phyloP scores from a whole-genome alignment of 2,329 filamentous ascomycete genomes.

The Raffaelea albimanens region DNA sequence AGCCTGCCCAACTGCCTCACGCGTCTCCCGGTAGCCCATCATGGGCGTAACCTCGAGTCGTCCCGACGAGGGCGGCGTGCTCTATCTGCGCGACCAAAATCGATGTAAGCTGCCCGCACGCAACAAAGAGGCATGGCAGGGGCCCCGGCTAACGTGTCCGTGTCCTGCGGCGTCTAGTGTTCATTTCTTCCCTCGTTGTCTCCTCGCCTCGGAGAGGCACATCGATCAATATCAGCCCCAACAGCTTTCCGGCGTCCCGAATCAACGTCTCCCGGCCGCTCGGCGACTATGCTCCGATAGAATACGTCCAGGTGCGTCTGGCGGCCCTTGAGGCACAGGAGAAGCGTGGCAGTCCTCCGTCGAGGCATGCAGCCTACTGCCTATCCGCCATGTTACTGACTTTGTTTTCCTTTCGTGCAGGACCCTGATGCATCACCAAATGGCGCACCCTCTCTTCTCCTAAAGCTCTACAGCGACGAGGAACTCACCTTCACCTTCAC shows the following conservation, averaged over 20 bases:
- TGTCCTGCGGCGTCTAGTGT: too few relatives aligned
- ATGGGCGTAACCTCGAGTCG: conserved; percentile 94
- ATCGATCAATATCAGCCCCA: conserved; percentile 70
- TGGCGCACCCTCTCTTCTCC: conserved; percentile 59
- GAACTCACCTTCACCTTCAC: conserved; percentile 90
- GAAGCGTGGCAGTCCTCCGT: not conserved
- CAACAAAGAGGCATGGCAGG: not conserved
- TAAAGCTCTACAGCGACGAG: conserved; percentile 83
- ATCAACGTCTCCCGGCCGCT: conserved; percentile 62
- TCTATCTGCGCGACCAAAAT: conserved; percentile 86
- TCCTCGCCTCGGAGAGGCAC: conserved; percentile 70
- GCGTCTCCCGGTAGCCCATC: too few relatives aligned
- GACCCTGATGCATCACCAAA: conserved; percentile 59
- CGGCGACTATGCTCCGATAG: conserved; percentile 67
- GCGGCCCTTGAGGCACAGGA: not conserved
- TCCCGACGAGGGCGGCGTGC: conserved; percentile 68
- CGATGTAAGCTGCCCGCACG: too few relatives aligned
- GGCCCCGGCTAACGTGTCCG: not conserved
- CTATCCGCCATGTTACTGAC: conserved; percentile 8
- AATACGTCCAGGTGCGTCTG: conserved; percentile 75
- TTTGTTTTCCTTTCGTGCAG: conserved; percentile 31
- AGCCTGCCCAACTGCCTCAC: too few relatives aligned
- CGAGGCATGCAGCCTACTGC: conserved; percentile 17
- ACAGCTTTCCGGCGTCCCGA: conserved; percentile 76
- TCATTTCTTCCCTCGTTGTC: conserved; percentile 73